These are phyloP conservation scores for Hemileccinum impolitum DNA, from an alignment of 768 basidiomycete species.

Conservation along the genomic window DNA sequence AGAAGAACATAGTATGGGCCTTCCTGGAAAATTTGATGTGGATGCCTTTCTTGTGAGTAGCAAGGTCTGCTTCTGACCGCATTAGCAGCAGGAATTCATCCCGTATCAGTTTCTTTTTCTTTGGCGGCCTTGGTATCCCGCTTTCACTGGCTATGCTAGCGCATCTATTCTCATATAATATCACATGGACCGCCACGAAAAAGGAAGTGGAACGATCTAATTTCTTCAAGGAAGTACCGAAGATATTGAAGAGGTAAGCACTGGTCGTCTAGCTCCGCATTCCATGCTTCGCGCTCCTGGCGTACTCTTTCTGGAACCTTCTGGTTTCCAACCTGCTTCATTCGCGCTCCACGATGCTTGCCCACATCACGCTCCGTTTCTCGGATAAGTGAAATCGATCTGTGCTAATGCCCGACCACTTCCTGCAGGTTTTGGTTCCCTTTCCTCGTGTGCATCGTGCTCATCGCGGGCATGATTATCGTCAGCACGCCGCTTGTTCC, in stretches of 20 bases:
- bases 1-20: slow-evolving; percentile 23
- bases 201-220: slow-evolving; percentile 88
- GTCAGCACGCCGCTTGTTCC: slow-evolving; percentile 55
- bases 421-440: slow-evolving; percentile 32
- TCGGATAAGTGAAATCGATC: not conserved
- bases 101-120: slow-evolving; percentile 43
- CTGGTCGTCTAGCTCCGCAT: not conserved
- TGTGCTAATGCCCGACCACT: slow-evolving; percentile 14
- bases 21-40: slow-evolving; percentile 26
- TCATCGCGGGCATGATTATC: slow-evolving; percentile 57
- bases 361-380: too few species aligned
- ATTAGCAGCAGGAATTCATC: slow-evolving; percentile 5
- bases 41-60: slow-evolving; percentile 38
- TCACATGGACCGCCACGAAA: slow-evolving; percentile 56
- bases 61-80: not conserved
- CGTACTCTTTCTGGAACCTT: not conserved
- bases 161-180: slow-evolving; percentile 57
- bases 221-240: slow-evolving; percentile 88
- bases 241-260: slow-evolving; percentile 54
- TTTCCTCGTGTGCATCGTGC: slow-evolving; percentile 51
- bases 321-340: not conserved
- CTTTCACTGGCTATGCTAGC: slow-evolving; percentile 51
- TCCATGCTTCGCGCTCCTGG: not conserved
- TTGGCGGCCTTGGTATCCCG: slow-evolving; percentile 55
- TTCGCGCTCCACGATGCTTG: not conserved